These are phyloP conservation scores for Zygotorulaspora sp. DNA, from an alignment of 805 yeast genomes.

Conservation along the genomic window DNA sequence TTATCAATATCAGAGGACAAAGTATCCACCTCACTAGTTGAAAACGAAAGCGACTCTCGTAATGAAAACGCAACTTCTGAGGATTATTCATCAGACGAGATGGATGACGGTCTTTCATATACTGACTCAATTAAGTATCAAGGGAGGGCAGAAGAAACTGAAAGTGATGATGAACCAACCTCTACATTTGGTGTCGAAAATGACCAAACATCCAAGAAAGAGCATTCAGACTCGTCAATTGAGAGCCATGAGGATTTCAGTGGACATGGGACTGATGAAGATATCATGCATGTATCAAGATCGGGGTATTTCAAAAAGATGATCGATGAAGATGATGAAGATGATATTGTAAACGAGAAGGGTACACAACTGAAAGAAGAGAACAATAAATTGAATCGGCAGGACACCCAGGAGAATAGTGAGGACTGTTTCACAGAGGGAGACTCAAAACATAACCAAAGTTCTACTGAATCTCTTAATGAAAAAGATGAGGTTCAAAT, in stretches of 20 bases:
- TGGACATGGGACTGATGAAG: constrained; percentile 11
- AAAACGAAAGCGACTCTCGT: no score
- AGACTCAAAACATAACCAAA: constrained; percentile 5
- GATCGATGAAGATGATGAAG: constrained; percentile 14
- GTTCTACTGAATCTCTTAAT: not conserved
- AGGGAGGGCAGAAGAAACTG: constrained; percentile 8
- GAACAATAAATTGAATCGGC: not conserved
- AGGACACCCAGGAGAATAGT: not conserved
- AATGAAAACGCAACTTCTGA: no score
- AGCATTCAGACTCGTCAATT: not conserved
- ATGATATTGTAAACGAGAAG: not conserved
- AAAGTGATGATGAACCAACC: not conserved
- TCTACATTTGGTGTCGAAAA: not conserved
- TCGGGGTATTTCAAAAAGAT: constrained; percentile 29
- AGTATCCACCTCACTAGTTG: no score
- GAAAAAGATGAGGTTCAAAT: not conserved
- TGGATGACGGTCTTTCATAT: constrained; percentile 21
- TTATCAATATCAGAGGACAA: no score
- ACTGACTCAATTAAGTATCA: constrained; percentile 23
- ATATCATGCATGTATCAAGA: constrained; percentile 20
- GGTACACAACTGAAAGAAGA: not conserved
- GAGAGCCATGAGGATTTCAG: constrained; percentile 11
- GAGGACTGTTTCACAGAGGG: no score
- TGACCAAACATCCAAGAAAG: not conserved
- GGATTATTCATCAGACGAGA: constrained; percentile 10